phyloP scores from a whole-genome alignment of 1,284 basidiomycete genomes.

The Entoloma clypeatum region DNA sequence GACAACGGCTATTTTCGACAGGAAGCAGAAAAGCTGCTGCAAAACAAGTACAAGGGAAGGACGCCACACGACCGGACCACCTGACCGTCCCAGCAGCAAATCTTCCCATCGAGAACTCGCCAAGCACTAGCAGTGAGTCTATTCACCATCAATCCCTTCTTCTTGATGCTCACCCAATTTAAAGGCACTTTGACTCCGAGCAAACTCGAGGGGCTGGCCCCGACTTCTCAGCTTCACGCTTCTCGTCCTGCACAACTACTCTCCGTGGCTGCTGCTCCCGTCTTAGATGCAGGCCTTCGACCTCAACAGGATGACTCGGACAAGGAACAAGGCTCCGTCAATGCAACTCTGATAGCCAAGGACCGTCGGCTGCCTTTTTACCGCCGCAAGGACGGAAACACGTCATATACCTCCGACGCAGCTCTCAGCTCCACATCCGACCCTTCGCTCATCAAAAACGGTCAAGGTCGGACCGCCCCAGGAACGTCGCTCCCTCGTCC shows the following conservation, averaged over 20 bases:
- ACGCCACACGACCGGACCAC: slow-evolving; percentile 2
- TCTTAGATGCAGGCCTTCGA: too few relatives aligned
- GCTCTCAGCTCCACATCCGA: slow-evolving; percentile 27
- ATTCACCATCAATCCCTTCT: slow-evolving; percentile 2
- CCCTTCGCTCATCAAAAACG: slow-evolving; percentile 28
- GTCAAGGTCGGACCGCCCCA: slow-evolving; percentile 9
- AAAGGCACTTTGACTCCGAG: slow-evolving; percentile 20
- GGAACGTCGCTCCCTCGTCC: slow-evolving; percentile 17
- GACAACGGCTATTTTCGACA: slow-evolving; percentile 26
- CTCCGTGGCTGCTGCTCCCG: slow-evolving; percentile 8
- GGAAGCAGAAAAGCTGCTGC: slow-evolving; percentile 11
- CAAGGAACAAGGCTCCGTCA: slow-evolving; percentile 39
- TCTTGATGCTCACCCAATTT: slow-evolving; percentile 10
- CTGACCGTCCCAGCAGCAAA: slow-evolving; percentile 10
- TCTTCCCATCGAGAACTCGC: slow-evolving; percentile 21
- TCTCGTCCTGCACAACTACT: slow-evolving; percentile 11
- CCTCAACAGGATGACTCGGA: slow-evolving; percentile 23
- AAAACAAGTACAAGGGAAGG: slow-evolving; percentile 12
- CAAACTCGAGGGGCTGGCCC: slow-evolving; percentile 23
- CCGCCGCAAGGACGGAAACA: slow-evolving; percentile 34
- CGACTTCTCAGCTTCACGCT: slow-evolving; percentile 5
- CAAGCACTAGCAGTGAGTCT: slow-evolving; percentile 25
- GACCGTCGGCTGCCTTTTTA: slow-evolving; percentile 40
- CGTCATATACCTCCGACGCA: slow-evolving; percentile 30
- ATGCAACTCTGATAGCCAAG: slow-evolving; percentile 34